These are phyloP conservation scores for Exsudoporus frostii DNA, from an alignment of 768 basidiomycete genomes.

Conservation along the genomic window DNA sequence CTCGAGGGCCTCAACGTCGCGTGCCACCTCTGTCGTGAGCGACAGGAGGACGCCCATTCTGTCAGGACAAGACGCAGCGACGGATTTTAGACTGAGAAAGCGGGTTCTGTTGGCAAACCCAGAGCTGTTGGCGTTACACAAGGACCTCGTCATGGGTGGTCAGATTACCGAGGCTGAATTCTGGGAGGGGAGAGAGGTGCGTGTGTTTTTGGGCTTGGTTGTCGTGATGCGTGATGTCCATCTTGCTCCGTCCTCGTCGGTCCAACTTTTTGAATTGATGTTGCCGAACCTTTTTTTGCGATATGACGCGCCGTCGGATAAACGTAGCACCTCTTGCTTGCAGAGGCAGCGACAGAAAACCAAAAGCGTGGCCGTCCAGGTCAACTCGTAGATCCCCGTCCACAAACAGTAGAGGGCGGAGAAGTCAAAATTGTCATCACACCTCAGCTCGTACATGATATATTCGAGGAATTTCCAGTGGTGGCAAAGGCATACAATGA, in stretches of 20 bases:
- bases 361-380: slow-evolving; percentile 82
- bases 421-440: slow-evolving; percentile 90
- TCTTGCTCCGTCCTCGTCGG: background rate
- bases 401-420: slow-evolving; percentile 77
- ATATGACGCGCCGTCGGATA: background rate
- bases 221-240: background rate
- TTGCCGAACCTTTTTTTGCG: background rate
- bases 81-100: slow-evolving; percentile 73
- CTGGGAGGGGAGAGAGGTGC: slow-evolving; percentile 94
- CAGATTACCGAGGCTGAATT: slow-evolving; percentile 93
- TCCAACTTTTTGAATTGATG: background rate
- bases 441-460: slow-evolving; percentile 88
- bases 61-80: slow-evolving; percentile 54
- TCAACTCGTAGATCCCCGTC: slow-evolving; percentile 84
- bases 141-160: slow-evolving; percentile 80
- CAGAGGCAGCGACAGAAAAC: slow-evolving; percentile 68
- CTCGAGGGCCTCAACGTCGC: slow-evolving; percentile 50
- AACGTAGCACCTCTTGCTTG: slow-evolving; percentile 66
- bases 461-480: slow-evolving; percentile 97
- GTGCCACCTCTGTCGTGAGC: slow-evolving; percentile 62
- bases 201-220: slow-evolving; percentile 6
- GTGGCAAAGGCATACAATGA: slow-evolving; percentile 90
- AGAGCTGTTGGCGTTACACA: slow-evolving; percentile 77
- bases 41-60: slow-evolving; percentile 52
- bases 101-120: slow-evolving; percentile 75